phyloP scores from a whole-genome alignment of 768 basidiomycete species.

The Pleurotus djamor region DNA sequence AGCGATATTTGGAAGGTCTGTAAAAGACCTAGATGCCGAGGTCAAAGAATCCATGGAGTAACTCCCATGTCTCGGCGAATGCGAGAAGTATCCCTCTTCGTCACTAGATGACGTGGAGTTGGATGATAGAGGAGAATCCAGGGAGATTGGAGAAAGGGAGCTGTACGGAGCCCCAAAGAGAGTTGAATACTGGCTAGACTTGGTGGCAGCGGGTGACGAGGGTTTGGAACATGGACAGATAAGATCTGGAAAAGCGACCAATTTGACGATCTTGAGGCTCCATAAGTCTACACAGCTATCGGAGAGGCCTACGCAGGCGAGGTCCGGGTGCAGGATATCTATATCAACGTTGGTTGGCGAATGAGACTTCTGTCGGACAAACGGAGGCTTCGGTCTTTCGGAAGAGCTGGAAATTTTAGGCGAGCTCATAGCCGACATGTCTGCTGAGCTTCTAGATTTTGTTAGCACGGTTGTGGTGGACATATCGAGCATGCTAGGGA shows the following conservation, averaged over 20 bases:
- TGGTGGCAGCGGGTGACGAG: constrained; percentile 9
- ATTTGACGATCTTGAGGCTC: constrained; percentile 76
- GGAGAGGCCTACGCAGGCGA: constrained; percentile 74
- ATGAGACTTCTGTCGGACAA: constrained; percentile 36
- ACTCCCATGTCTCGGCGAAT: constrained; percentile 42
- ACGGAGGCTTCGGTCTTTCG: neutral
- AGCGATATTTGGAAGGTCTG: constrained; percentile 33
- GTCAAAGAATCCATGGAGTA: constrained; percentile 31
- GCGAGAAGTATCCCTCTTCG: constrained; percentile 62
- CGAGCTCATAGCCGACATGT: constrained; percentile 19
- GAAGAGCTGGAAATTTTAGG: neutral
- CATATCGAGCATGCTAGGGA: constrained; percentile 15
- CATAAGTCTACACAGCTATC: constrained; percentile 69
- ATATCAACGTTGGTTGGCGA: constrained; percentile 62
- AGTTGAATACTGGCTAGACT: constrained; percentile 1
- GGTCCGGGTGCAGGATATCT: constrained; percentile 61
- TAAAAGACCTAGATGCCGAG: constrained; percentile 39
- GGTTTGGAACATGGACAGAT: constrained; percentile 34
- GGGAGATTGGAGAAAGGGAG: constrained; percentile 2
- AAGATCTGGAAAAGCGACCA: constrained; percentile 75
- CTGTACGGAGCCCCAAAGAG: constrained; percentile 6
- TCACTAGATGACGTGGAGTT: constrained; percentile 29
- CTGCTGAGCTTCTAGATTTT: constrained; percentile 38
- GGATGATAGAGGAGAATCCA: constrained; percentile 4
- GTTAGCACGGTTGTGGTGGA: constrained; percentile 40